These are phyloP conservation scores for Lophiotrema nucula DNA, from an alignment of 495 filamentous ascomycete genomes.

Conservation along the genomic window DNA sequence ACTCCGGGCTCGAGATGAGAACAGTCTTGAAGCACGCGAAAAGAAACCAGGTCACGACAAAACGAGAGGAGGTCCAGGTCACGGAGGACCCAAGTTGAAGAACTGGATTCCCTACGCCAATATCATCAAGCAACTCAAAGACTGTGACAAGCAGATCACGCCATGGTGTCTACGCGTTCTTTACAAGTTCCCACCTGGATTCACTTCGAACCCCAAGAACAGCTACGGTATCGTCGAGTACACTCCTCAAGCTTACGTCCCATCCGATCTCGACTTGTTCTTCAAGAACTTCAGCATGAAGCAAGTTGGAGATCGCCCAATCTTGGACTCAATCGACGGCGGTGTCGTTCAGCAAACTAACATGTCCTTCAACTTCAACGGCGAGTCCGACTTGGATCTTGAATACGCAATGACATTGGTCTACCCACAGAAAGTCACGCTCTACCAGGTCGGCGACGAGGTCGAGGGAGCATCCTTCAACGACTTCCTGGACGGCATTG, in stretches of 20 bases:
- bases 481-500: constrained; percentile 38
- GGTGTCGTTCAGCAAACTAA: constrained; percentile 37
- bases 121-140: constrained; percentile 13
- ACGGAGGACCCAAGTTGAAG: constrained; percentile 28
- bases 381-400: constrained; percentile 35
- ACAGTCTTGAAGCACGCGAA: constrained; percentile 24
- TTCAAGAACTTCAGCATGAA: constrained; percentile 52
- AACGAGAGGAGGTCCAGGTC: constrained; percentile 24
- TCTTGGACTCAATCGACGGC: constrained; percentile 44
- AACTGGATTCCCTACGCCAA: not conserved
- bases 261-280: constrained; percentile 58
- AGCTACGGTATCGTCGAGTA: constrained; percentile 56
- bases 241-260: constrained; percentile 49
- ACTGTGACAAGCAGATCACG: constrained; percentile 51
- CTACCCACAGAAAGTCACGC: constrained; percentile 51
- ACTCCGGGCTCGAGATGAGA: constrained; percentile 19
- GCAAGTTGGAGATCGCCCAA: constrained; percentile 46
- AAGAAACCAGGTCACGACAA: constrained; percentile 43
- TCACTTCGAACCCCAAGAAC: constrained; percentile 44
- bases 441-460: constrained; percentile 60
- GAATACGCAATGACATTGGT: constrained; percentile 35
- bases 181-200: constrained; percentile 51
- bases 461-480: constrained; percentile 26
- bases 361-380: constrained; percentile 36
- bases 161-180: constrained; percentile 55